These are phyloP conservation scores for Scutellaria galericulata DNA, from an alignment of 257 asterid genomes.

Conservation along the genomic window DNA sequence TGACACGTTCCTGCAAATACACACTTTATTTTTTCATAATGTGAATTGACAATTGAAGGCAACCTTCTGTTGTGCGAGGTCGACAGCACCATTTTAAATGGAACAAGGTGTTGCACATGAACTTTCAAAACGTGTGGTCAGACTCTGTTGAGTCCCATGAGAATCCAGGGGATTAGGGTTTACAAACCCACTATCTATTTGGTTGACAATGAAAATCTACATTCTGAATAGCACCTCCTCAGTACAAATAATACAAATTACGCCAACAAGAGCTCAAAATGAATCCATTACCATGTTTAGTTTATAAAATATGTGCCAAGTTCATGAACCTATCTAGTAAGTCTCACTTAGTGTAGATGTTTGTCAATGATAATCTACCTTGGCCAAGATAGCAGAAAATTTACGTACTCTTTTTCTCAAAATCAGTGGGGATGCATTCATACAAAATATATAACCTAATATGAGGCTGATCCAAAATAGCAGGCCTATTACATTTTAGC, in stretches of 20 bases:
- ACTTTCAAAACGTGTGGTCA: slow-evolving; percentile 11
- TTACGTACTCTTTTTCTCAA: not conserved
- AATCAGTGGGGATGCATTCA: not conserved
- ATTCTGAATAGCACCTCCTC: slow-evolving; percentile 7
- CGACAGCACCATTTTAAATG: slow-evolving; percentile 14
- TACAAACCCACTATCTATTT: slow-evolving; percentile 13
- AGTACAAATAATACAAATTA: slow-evolving; percentile 5
- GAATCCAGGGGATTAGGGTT: slow-evolving; percentile 9
- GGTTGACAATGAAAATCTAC: slow-evolving; percentile 18
- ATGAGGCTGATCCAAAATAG: slow-evolving; percentile 19
- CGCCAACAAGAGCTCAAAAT: slow-evolving; percentile 1
- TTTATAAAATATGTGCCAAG: slow-evolving; percentile 17
- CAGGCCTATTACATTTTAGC: slow-evolving; percentile 15
- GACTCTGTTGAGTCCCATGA: slow-evolving; percentile 2
- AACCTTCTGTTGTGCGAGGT: slow-evolving; percentile 19
- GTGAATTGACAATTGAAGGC: slow-evolving; percentile 3
- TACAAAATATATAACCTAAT: slow-evolving; percentile 9
- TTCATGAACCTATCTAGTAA: slow-evolving; percentile 20
- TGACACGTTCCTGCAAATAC: slow-evolving; percentile 80
- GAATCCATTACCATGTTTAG: not conserved
- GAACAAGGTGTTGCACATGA: slow-evolving; percentile 4
- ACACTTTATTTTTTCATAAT: slow-evolving; percentile 17
- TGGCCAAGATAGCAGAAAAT: not conserved
- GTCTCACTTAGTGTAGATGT: slow-evolving; percentile 13
- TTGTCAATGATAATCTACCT: slow-evolving; percentile 8